Evolutionary conservation across 179 eudicot genomes (phyloP).

Genomic region (Beta macrorhiza): DNA sequence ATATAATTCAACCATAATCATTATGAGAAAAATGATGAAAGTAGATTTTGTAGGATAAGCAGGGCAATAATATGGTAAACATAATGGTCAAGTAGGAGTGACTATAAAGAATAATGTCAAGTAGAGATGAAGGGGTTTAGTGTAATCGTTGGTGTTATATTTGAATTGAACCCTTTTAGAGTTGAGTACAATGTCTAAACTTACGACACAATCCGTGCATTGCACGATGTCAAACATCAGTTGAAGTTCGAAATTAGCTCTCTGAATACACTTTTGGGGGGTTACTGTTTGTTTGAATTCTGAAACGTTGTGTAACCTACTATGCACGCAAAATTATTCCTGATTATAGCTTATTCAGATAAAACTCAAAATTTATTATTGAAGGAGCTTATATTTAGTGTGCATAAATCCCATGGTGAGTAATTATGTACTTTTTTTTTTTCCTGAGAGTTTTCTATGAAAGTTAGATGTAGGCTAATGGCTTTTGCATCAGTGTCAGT

Average conservation of each 20-base stretch:
- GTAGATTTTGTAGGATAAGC: background rate
- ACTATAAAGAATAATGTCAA: background rate
- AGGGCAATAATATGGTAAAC: background rate
- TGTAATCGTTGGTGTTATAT: background rate
- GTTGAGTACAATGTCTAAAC: background rate
- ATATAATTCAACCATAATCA: background rate
- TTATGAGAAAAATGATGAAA: background rate
- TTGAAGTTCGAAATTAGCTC: background rate
- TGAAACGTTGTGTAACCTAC: background rate
- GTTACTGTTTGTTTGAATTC: background rate
- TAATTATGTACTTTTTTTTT: background rate
- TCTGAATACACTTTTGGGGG: background rate
- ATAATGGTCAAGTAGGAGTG: background rate
- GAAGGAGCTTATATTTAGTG: background rate
- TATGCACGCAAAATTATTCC: background rate
- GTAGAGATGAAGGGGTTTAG: background rate
- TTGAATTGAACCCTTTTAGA: background rate
- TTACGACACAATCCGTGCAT: background rate
- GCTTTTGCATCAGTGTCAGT: background rate
- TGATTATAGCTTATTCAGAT: background rate
- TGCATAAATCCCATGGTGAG: background rate
- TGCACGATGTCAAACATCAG: background rate
- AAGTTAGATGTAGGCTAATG: background rate
- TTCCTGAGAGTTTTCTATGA: slow-evolving; percentile 1
- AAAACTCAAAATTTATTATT: background rate